A percentile compares a stretch with the other conserved stretches of the same genome.
phyloP scores from a whole-genome alignment of 1,284 basidiomycete genomes.

The Lignosus rhinocerotis region DNA sequence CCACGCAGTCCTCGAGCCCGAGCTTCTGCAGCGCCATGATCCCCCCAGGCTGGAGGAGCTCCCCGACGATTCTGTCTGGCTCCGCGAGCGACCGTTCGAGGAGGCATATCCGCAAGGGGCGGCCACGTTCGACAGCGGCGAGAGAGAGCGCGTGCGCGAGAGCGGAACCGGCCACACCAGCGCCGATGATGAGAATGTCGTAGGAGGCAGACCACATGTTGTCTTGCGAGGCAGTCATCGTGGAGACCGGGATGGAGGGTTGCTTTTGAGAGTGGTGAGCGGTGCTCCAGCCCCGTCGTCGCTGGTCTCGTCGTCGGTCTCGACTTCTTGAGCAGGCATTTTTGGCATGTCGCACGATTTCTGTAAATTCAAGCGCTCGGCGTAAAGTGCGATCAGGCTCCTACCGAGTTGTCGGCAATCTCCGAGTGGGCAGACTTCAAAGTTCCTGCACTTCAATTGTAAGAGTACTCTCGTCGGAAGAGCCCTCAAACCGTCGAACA shows the following conservation, averaged over 20 bases:
- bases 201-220: constrained; percentile 39
- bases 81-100: constrained; percentile 89
- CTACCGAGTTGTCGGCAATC: no score
- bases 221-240: constrained; percentile 10
- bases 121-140: constrained; percentile 40
- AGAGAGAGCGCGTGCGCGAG: constrained; percentile 73
- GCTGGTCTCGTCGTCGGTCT: constrained; percentile 21
- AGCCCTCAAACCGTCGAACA: no score
- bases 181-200: constrained; percentile 87
- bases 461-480: no score
- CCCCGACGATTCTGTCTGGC: constrained; percentile 97
- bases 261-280: constrained; percentile 13
- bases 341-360: constrained; percentile 14
- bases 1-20: constrained; percentile 75
- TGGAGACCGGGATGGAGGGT: not conserved
- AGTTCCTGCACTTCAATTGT: no score
- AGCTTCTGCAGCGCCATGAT: constrained; percentile 77
- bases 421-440: no score
- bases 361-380: not conserved
- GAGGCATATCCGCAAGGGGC: constrained; percentile 76
- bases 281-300: constrained; percentile 20
- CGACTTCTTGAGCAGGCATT: constrained; percentile 15
- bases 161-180: constrained; percentile 82
- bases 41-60: constrained; percentile 95
- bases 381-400: no score